A percentile compares a stretch with the other conserved stretches of the same genome.
These are phyloP conservation scores for Diaporthe citrichinensis DNA, from an alignment of 2,329 filamentous ascomycete genomes.

Conservation along the genomic window DNA sequence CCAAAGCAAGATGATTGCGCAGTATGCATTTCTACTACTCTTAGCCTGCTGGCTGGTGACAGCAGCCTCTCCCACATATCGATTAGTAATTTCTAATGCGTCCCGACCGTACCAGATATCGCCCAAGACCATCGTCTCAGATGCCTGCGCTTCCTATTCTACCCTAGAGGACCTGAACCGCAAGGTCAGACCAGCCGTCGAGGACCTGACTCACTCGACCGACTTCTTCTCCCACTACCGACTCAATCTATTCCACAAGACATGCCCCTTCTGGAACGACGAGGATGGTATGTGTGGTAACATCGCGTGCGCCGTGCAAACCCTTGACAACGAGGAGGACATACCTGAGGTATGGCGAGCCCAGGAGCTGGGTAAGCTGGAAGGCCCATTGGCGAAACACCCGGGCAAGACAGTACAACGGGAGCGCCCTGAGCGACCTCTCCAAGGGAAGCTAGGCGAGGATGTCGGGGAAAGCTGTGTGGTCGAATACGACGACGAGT, in stretches of 20 bases:
- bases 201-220: constrained; percentile 86
- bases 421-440: constrained; percentile 78
- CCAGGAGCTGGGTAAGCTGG: constrained; percentile 90
- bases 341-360: constrained; percentile 93
- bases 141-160: constrained; percentile 94
- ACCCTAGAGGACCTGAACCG: constrained; percentile 89
- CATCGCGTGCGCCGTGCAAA: constrained; percentile 95
- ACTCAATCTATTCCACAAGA: constrained; percentile 93
- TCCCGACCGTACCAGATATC: constrained; percentile 75
- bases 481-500: constrained; percentile 97
- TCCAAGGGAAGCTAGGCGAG: constrained; percentile 87
- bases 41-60: constrained; percentile 45
- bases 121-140: constrained; percentile 88
- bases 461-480: constrained; percentile 95
- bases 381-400: constrained; percentile 92
- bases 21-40: constrained; percentile 58
- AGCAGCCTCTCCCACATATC: constrained; percentile 43
- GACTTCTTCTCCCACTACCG: constrained; percentile 99
- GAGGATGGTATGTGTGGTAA: constrained; percentile 96
- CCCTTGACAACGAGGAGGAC: constrained; percentile 94
- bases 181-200: constrained; percentile 80
- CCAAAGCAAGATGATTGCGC: constrained; percentile 63
- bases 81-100: constrained; percentile 57
- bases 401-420: constrained; percentile 82
- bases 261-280: constrained; percentile 97